Percentiles rank a stretch among this genome's conserved stretches.
Evolutionary conservation across 257 asterid species (phyloP).

Genomic region (Striga asiatica): DNA sequence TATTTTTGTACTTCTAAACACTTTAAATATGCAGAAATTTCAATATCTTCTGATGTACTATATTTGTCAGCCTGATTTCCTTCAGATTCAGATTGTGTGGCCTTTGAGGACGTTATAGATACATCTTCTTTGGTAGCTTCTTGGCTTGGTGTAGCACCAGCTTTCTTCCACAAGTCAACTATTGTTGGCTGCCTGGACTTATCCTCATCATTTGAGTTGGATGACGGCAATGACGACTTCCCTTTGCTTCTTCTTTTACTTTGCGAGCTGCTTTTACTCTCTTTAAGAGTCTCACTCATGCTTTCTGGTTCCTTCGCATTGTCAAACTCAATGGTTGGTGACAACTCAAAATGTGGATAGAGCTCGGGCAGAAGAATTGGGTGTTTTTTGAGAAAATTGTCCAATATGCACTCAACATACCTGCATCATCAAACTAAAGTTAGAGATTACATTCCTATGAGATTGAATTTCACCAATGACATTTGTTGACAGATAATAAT

Average conservation of each 20-base stretch:
- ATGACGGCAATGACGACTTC: slow-evolving; percentile 31
- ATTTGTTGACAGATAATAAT: neutral
- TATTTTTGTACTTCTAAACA: slow-evolving; percentile 50
- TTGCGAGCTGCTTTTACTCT: slow-evolving; percentile 26
- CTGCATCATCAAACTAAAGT: slow-evolving; percentile 30
- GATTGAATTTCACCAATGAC: neutral
- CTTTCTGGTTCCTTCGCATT: slow-evolving; percentile 37
- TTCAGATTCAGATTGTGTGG: slow-evolving; percentile 26
- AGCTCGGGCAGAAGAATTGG: slow-evolving; percentile 58
- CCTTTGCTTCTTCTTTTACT: slow-evolving; percentile 32
- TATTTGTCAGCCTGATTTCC: slow-evolving; percentile 28
- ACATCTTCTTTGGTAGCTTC: slow-evolving; percentile 30
- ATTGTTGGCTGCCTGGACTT: slow-evolving; percentile 64
- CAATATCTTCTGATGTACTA: slow-evolving; percentile 25
- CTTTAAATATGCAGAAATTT: slow-evolving; percentile 42
- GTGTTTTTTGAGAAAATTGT: slow-evolving; percentile 45
- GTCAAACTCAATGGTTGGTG: slow-evolving; percentile 27
- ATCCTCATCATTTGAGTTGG: slow-evolving; percentile 33
- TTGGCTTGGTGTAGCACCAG: slow-evolving; percentile 48
- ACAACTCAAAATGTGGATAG: slow-evolving; percentile 37
- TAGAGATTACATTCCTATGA: slow-evolving; percentile 12
- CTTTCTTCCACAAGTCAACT: slow-evolving; percentile 48
- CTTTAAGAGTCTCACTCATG: slow-evolving; percentile 38
- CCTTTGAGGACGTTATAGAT: slow-evolving; percentile 25
- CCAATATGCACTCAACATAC: slow-evolving; percentile 57